phyloP scores from a whole-genome alignment of 805 yeast species.

The Schizosaccharomyces octosporus region DNA sequence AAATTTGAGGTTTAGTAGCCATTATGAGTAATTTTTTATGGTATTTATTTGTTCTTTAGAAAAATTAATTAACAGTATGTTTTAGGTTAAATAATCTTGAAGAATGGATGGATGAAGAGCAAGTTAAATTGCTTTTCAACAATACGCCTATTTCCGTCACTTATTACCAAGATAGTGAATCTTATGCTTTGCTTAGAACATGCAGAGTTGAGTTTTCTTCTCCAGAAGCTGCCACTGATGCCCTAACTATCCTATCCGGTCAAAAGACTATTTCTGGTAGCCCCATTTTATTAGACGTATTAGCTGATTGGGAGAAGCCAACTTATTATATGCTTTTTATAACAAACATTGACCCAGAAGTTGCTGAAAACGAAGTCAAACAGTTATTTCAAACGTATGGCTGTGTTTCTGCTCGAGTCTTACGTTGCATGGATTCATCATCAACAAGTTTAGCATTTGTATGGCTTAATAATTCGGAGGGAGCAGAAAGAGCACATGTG shows the following conservation, averaged over 20 bases:
- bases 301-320: background rate
- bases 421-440: background rate
- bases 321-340: background rate
- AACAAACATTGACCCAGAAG: background rate
- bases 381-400: background rate
- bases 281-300: background rate
- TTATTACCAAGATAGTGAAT: background rate
- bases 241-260: background rate
- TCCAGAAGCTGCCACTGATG: background rate
- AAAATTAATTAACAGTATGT: background rate
- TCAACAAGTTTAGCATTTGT: constrained; percentile 35
- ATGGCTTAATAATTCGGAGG: constrained; percentile 38
- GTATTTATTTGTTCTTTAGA: background rate
- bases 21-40: background rate
- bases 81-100: background rate
- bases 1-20: background rate
- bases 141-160: background rate
- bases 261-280: background rate
- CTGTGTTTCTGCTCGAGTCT: background rate
- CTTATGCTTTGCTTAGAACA: background rate
- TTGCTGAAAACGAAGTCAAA: background rate
- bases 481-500: constrained; percentile 42
- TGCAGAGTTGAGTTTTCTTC: background rate
- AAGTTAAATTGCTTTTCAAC: background rate
- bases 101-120: constrained; percentile 1